phyloP scores from a whole-genome alignment of 2,329 filamentous ascomycete species.

The Neocucurbitaria cava region DNA sequence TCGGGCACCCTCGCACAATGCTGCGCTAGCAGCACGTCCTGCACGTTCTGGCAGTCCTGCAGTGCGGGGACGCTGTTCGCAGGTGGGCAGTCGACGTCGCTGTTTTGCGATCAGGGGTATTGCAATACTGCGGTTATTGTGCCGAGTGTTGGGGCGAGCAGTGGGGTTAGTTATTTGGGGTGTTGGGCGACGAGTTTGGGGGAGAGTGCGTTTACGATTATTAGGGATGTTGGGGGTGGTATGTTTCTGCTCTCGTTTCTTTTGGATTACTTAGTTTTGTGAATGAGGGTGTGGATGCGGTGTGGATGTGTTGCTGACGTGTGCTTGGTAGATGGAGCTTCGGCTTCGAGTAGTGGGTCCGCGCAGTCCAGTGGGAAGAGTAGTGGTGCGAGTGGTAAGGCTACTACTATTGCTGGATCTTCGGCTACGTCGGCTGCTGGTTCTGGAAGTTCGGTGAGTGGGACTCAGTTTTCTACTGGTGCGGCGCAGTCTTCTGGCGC shows the following conservation, averaged over 20 bases:
- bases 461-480: constrained; percentile 9
- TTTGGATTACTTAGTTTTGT: too few species aligned
- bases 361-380: background rate
- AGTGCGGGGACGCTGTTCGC: constrained; percentile 25
- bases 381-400: constrained; percentile 3
- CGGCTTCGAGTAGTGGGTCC: background rate
- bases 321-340: background rate
- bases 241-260: too few species aligned
- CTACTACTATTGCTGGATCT: constrained; percentile 2
- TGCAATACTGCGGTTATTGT: constrained; percentile 36
- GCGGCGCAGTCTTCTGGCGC: constrained; percentile 4
- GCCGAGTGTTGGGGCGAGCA: constrained; percentile 22
- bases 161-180: constrained; percentile 23
- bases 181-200: constrained; percentile 35
- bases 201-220: constrained; percentile 12
- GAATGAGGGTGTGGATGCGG: too few species aligned
- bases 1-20: constrained; percentile 30
- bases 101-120: constrained; percentile 30
- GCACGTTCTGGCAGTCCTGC: constrained; percentile 32
- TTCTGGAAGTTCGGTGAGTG: background rate
- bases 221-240: constrained; percentile 13
- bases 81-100: constrained; percentile 17
- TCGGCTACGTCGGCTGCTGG: constrained; percentile 1
- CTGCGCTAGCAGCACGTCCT: constrained; percentile 21
- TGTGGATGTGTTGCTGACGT: too few species aligned